Evolutionary conservation across 176 grass and related monocot species (phyloP).

Genomic region (Bonia amplexicaulis): DNA sequence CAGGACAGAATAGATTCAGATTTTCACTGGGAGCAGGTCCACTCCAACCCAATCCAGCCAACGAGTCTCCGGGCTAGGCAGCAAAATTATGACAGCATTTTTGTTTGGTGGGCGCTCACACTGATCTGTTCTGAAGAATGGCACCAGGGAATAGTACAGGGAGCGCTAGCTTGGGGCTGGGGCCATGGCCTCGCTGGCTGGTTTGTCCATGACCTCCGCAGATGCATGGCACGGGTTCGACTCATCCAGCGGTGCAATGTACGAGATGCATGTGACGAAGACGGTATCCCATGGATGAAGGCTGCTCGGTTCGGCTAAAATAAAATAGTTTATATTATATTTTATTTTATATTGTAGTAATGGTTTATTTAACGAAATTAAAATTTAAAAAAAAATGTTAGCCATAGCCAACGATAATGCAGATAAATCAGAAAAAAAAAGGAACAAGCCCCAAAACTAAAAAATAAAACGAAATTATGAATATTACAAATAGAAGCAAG

Average conservation of each 20-base stretch:
- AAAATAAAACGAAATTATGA: too few relatives aligned
- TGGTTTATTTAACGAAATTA: too few relatives aligned
- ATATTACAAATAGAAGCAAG: too few relatives aligned
- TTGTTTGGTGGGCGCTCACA: not conserved
- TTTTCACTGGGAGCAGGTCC: not conserved
- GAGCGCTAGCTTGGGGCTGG: not conserved
- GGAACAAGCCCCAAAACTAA: too few relatives aligned
- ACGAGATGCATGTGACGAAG: too few relatives aligned
- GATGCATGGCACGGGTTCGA: not conserved
- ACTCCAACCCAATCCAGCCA: not conserved
- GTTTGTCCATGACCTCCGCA: not conserved
- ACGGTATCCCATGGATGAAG: not conserved
- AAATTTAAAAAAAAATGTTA: too few relatives aligned
- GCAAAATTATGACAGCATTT: conserved; percentile 11
- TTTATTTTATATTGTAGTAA: too few relatives aligned
- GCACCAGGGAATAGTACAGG: not conserved
- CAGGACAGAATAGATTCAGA: not conserved
- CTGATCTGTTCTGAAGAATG: not conserved
- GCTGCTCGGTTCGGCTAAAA: too few relatives aligned
- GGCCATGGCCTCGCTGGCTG: not conserved
- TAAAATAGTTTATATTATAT: too few relatives aligned
- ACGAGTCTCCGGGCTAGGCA: not conserved
- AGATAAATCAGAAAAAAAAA: too few relatives aligned
- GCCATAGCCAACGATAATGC: too few relatives aligned
- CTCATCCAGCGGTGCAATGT: too few relatives aligned